Evolutionary conservation across 2,329 filamentous ascomycete genomes (phyloP).

Genomic region (Aspergillus amoenus): DNA sequence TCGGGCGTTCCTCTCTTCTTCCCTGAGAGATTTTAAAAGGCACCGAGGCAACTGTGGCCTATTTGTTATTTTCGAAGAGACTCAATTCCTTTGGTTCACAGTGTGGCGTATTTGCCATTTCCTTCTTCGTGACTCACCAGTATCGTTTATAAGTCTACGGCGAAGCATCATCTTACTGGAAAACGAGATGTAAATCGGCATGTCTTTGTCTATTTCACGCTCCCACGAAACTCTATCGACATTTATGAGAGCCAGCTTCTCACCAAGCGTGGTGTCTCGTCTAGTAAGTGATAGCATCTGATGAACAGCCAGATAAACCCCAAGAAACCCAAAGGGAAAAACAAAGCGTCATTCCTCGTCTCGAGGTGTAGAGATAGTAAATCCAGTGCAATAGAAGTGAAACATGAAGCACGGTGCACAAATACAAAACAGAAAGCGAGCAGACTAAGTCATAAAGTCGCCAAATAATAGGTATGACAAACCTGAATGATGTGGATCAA

Average conservation of each 20-base stretch:
- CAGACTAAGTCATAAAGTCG: not conserved
- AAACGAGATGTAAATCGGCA: not conserved
- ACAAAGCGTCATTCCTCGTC: not conserved
- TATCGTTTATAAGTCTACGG: not conserved
- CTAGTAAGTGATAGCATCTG: not conserved
- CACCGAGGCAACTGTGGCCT: too few relatives aligned
- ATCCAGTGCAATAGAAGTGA: not conserved
- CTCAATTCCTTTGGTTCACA: too few relatives aligned
- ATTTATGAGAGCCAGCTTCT: not conserved
- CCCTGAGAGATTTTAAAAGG: too few relatives aligned
- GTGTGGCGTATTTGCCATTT: not conserved
- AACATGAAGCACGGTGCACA: too few relatives aligned
- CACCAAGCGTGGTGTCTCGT: not conserved
- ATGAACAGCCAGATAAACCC: not conserved
- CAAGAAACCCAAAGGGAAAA: not conserved
- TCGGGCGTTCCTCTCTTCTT: too few relatives aligned
- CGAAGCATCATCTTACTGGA: not conserved
- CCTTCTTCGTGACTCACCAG: not conserved
- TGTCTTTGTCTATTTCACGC: not conserved
- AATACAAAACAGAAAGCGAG: not conserved
- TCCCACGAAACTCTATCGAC: not conserved
- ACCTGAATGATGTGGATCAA: too few relatives aligned
- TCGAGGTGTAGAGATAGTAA: not conserved
- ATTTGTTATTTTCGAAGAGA: too few relatives aligned
- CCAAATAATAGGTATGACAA: too few relatives aligned